Base-by-base conservation (phyloP, 768 basidiomycete genomes). In the Mycena venus region DNA sequence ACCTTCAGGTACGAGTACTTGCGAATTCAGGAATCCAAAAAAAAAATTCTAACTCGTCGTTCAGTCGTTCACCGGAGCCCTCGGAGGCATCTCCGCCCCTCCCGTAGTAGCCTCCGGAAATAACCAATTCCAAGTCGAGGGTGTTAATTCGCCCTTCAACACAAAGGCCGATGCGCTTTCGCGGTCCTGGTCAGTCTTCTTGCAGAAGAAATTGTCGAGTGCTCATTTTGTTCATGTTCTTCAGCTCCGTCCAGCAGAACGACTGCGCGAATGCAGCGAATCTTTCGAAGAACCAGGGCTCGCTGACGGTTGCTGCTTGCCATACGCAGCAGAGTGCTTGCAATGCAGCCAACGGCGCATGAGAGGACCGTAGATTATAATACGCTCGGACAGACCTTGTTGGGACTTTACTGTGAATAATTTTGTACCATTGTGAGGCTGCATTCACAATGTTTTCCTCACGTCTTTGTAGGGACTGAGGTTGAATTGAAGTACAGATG, bases 261-360 rank as follows among this genome's bases (percentile, higher is more conserved):
- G 47, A 10, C 2, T 74, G 73, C 44, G 38, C 73, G 17, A 11
- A 74, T 19, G 73, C 73, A 9, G 73, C 73, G 3, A 74, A 74
- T 60, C 34, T 32, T 12, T 47, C 67, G 7, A 14, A 34, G 23
- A 58, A 74, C 44, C 40, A 74, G 38, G 66, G 66, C 1, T 49
- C 40, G 12, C 62, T 74, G 3, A 74, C 73, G 31, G 73, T 74
- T 29, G 14, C 17, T 34, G 67, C 73, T 59, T 74, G 73, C n/a
- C 3, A 7, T 21, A 31, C 31, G 14, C 73, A 74, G 38, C 25
- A 59, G 32, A 31, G 2, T 31, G 62, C 38, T 21, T 74, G 73
- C 27, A 65, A 59, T 21, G 56, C 55, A 14, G 72, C 61, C 2
- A 55, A 15, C 40, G 72, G 68, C n/a, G 19, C 32, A 38, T 27